phyloP scores from a whole-genome alignment of 2,329 filamentous ascomycete species.

The Beauveria brongniartii region DNA sequence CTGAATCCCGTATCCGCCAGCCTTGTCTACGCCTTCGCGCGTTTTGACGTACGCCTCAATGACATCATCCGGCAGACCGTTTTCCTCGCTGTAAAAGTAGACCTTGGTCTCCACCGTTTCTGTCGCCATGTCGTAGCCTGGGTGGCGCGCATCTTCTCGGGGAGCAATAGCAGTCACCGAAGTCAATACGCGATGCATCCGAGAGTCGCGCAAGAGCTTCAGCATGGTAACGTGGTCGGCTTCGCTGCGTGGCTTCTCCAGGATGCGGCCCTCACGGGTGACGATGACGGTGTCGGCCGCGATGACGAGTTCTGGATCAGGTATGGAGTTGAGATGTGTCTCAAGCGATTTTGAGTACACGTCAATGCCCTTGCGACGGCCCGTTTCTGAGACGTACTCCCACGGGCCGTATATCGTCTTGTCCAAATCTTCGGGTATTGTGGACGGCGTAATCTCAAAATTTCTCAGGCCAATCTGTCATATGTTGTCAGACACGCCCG shows the following conservation, averaged over 20 bases:
- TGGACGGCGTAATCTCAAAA: conserved; percentile 77
- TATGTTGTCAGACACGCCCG: neutral
- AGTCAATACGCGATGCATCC: conserved; percentile 75
- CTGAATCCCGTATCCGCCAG: conserved; percentile 91
- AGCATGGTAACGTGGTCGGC: conserved; percentile 79
- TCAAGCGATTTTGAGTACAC: conserved; percentile 49
- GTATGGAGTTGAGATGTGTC: conserved; percentile 34
- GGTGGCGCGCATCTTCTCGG: conserved; percentile 67
- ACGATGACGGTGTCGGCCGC: conserved; percentile 89
- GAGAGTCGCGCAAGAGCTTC: conserved; percentile 67
- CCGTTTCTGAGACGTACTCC: conserved; percentile 87
- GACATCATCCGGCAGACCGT: conserved; percentile 65
- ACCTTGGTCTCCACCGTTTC: conserved; percentile 88
- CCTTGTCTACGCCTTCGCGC: conserved; percentile 90
- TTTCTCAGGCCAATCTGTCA: conserved; percentile 67
- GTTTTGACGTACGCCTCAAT: conserved; percentile 73
- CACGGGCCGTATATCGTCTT: conserved; percentile 67
- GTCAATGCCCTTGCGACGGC: conserved; percentile 70
- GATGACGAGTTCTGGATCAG: conserved; percentile 76
- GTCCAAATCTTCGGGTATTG: conserved; percentile 74
- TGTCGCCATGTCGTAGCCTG: conserved; percentile 75
- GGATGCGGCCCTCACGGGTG: conserved; percentile 62
- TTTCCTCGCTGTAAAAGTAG: conserved; percentile 62
- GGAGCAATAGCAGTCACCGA: conserved; percentile 79
- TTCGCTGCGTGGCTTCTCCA: conserved; percentile 85